Conservation (phyloP, 257 asterid genomes). For the Anisodus tanguticus region DNA sequence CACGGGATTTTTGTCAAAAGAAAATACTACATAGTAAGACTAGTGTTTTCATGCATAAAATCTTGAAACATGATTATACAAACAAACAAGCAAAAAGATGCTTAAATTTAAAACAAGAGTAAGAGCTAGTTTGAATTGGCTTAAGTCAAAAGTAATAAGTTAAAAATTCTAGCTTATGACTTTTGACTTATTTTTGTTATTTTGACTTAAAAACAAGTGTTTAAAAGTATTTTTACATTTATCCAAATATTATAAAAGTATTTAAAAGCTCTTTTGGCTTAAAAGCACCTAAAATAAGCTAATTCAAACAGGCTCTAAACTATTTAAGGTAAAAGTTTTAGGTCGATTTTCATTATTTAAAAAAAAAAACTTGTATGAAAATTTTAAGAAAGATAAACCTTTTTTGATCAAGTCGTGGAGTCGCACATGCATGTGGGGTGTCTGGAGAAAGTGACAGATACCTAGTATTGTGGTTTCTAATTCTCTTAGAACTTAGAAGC, state of each 20-base stretch:
- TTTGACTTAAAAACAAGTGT: too few relatives aligned
- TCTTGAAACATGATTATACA: not conserved
- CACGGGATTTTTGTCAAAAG: not conserved
- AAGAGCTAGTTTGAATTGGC: too few relatives aligned
- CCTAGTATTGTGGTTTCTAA: not conserved
- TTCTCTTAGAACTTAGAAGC: too few relatives aligned
- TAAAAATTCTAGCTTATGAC: too few relatives aligned
- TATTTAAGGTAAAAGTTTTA: not conserved
- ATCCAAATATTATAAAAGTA: too few relatives aligned
- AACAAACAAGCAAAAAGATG: not conserved
- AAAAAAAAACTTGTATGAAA: not conserved
- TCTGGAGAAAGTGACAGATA: not conserved
- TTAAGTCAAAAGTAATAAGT: too few relatives aligned
- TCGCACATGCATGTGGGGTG: not conserved
- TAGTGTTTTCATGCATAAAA: not conserved
- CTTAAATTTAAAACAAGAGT: not conserved
- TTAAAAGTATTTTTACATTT: too few relatives aligned
- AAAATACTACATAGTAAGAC: not conserved
- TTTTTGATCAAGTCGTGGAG: not conserved
- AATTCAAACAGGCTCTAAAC: too few relatives aligned
- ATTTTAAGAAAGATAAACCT: not conserved
- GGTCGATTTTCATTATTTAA: not conserved
- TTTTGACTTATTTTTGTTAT: too few relatives aligned
- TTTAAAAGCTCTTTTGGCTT: too few relatives aligned
- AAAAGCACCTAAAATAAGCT: too few relatives aligned